Percentiles rank a stretch among this genome's conserved stretches.
phyloP scores from a whole-genome alignment of 441 rosid species.

The Pelargonium australe region DNA sequence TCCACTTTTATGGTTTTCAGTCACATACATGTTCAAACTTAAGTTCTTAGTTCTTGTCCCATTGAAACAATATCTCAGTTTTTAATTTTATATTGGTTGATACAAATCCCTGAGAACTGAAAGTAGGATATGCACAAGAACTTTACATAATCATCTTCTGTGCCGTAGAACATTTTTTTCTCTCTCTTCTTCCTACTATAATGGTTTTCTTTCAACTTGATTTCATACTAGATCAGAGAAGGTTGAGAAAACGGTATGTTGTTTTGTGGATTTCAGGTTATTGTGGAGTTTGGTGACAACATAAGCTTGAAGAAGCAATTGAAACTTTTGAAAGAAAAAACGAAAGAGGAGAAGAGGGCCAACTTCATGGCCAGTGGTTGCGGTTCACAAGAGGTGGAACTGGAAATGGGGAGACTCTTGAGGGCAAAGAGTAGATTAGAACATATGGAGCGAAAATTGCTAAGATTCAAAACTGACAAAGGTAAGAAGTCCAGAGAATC shows the following conservation, averaged over 20 bases:
- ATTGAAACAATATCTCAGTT: neutral
- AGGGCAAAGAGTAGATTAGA: slow-evolving; percentile 48
- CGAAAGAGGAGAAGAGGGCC: slow-evolving; percentile 30
- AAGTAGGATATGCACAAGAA: neutral
- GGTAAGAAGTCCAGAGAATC: slow-evolving; percentile 28
- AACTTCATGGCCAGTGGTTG: slow-evolving; percentile 19
- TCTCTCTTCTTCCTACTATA: no score
- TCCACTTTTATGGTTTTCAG: neutral
- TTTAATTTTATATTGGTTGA: neutral
- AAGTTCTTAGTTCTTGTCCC: neutral
- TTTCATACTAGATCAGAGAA: neutral
- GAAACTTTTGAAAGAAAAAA: slow-evolving; percentile 29
- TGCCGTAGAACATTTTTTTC: neutral
- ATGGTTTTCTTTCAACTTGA: neutral
- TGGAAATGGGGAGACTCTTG: slow-evolving; percentile 62
- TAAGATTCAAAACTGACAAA: slow-evolving; percentile 33
- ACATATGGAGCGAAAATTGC: slow-evolving; percentile 43
- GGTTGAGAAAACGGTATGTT: neutral
- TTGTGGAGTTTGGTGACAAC: slow-evolving; percentile 38
- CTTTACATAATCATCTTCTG: slow-evolving; percentile 13
- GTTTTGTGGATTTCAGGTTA: slow-evolving; percentile 30
- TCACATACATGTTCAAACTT: neutral
- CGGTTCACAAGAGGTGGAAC: slow-evolving; percentile 34
- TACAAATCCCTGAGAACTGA: neutral
- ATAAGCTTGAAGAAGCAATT: slow-evolving; percentile 42